phyloP scores from a whole-genome alignment of 345 rosid genomes.

The Pelargonium nanum region DNA sequence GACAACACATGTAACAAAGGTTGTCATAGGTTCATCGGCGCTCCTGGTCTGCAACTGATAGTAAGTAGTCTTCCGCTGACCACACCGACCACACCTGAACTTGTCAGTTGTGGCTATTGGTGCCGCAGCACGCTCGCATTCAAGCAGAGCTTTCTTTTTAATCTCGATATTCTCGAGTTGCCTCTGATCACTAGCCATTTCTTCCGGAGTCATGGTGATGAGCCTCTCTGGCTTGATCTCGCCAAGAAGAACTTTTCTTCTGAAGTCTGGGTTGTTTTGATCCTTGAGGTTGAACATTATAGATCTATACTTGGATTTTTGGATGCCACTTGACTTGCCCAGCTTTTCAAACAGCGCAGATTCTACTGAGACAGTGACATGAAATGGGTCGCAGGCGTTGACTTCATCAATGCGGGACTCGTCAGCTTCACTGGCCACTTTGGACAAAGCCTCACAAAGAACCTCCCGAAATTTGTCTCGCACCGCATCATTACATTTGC shows the following conservation, averaged over 20 bases:
- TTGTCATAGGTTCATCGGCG: constrained; percentile 99
- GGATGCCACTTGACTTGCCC: constrained; percentile 76
- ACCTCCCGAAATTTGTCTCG: constrained; percentile 86
- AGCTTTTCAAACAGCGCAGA: constrained; percentile 77
- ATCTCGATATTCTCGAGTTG: constrained; percentile 59
- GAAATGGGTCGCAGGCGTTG: constrained; percentile 62
- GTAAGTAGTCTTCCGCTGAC: constrained; percentile 78
- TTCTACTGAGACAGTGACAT: constrained; percentile 80
- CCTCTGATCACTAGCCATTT: constrained; percentile 90
- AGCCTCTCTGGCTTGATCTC: constrained; percentile 69
- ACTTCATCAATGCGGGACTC: constrained; percentile 42
- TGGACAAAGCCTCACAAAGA: constrained; percentile 68
- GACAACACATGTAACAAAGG: constrained; percentile 85
- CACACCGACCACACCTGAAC: constrained; percentile 74
- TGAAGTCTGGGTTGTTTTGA: constrained; percentile 74
- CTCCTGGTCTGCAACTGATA: constrained; percentile 99
- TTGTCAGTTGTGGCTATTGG: constrained; percentile 81
- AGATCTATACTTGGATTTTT: constrained; percentile 85
- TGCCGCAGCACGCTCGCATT: constrained; percentile 55
- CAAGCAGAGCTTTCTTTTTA: constrained; percentile 69
- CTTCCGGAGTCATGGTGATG: constrained; percentile 58
- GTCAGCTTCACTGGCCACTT: constrained; percentile 56
- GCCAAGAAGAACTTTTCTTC: constrained; percentile 89
- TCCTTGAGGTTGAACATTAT: constrained; percentile 94
- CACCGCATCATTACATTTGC: constrained; percentile 64